Evolutionary conservation across 2,329 filamentous ascomycete species (phyloP).

Genomic region (Diaporthe sp.): DNA sequence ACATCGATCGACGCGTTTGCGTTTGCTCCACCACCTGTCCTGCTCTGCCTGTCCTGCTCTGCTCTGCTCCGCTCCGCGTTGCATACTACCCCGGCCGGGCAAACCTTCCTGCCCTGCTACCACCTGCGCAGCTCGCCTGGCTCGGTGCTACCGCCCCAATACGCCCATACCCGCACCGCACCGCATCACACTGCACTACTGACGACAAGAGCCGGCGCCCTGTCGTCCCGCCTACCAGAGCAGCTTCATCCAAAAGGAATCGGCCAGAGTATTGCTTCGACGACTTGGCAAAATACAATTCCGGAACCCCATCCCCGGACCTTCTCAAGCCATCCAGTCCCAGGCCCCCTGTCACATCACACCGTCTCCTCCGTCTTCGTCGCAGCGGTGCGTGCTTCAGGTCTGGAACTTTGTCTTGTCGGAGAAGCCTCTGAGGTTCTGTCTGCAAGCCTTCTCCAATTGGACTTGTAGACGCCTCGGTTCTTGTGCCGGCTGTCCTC

Average conservation of each 20-base stretch:
- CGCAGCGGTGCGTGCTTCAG: constrained; percentile 22
- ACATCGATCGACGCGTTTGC: constrained; percentile 16
- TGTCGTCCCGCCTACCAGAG: background rate
- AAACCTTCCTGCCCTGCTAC: constrained; percentile 4
- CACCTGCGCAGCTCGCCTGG: constrained; percentile 3
- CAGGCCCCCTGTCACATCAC: constrained; percentile 26
- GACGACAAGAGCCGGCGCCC: background rate
- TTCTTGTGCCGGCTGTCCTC: background rate
- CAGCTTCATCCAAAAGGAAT: background rate
- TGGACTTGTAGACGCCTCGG: constrained; percentile 11
- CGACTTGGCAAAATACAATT: constrained; percentile 19
- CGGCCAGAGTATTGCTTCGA: background rate
- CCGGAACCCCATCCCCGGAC: constrained; percentile 28
- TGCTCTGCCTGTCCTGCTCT: background rate
- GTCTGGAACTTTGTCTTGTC: constrained; percentile 18
- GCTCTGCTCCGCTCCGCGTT: background rate
- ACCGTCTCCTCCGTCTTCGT: constrained; percentile 11
- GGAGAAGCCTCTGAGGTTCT: background rate
- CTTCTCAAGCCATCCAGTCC: constrained; percentile 16
- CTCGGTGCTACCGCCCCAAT: background rate
- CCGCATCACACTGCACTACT: constrained; percentile 2
- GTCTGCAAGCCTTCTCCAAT: background rate
- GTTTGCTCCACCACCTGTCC: background rate
- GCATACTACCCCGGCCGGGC: background rate
- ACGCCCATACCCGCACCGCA: background rate